A percentile compares a stretch with the other conserved stretches of the same genome.
Evolutionary conservation across 495 filamentous ascomycete species (phyloP).

Genomic region (Lepraria neglecta): DNA sequence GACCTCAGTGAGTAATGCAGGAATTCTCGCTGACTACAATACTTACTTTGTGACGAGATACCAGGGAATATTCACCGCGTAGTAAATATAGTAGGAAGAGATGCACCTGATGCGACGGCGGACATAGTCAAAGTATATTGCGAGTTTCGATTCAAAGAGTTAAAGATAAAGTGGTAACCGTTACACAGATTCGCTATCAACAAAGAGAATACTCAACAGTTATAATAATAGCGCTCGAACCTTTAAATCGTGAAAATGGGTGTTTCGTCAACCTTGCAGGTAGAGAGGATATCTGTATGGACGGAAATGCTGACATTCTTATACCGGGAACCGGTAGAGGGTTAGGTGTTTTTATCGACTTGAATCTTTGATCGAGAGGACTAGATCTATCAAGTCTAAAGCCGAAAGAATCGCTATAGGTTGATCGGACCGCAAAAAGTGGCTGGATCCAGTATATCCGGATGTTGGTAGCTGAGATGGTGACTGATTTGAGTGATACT

Average conservation of each 20-base stretch:
- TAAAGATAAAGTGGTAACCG: background rate
- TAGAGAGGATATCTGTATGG: background rate
- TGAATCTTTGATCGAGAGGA: background rate
- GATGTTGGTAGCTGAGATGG: background rate
- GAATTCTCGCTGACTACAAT: background rate
- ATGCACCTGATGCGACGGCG: background rate
- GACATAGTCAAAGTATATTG: background rate
- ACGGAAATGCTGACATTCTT: background rate
- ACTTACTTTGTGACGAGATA: background rate
- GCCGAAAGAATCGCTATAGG: background rate
- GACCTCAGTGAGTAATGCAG: background rate
- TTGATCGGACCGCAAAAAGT: background rate
- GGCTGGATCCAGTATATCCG: background rate
- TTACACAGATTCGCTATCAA: background rate
- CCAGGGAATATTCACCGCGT: background rate
- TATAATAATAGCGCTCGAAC: background rate
- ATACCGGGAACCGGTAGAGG: background rate
- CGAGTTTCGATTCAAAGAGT: background rate
- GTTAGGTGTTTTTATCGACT: background rate
- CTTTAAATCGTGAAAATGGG: background rate
- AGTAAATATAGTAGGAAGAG: background rate
- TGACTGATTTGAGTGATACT: background rate
- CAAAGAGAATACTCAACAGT: background rate
- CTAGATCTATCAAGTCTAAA: background rate
- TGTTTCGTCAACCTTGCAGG: background rate